phyloP scores from a whole-genome alignment of 352 stramenopile species.

The Phytophthora colocasiae region DNA sequence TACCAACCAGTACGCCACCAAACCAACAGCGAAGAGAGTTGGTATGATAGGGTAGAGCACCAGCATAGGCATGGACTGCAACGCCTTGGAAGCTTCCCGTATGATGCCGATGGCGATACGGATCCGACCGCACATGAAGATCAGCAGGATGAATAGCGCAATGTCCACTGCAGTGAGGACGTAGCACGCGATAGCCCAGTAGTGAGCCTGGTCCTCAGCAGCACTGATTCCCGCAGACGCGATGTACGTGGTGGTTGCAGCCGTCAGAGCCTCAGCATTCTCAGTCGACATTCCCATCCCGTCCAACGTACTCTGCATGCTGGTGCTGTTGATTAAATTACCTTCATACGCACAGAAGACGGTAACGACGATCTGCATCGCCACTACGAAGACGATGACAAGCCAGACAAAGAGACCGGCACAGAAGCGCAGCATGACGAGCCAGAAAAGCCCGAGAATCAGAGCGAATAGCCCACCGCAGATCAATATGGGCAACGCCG shows the following conservation, averaged over 20 bases:
- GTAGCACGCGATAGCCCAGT: slow-evolving; percentile 83
- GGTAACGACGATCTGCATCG: slow-evolving; percentile 75
- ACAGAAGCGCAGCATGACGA: slow-evolving; percentile 78
- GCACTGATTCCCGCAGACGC: slow-evolving; percentile 56
- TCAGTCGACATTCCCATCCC: slow-evolving; percentile 56
- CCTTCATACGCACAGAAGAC: slow-evolving; percentile 83
- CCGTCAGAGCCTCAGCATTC: slow-evolving; percentile 39
- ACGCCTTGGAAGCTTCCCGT: slow-evolving; percentile 79
- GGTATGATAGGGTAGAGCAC: slow-evolving; percentile 81
- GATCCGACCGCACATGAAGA: slow-evolving; percentile 88
- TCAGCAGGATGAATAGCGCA: slow-evolving; percentile 66
- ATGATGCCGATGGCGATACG: slow-evolving; percentile 89
- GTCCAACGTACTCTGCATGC: slow-evolving; percentile 55
- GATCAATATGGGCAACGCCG: slow-evolving; percentile 77
- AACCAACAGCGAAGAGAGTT: slow-evolving; percentile 64
- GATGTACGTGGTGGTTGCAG: slow-evolving; percentile 63
- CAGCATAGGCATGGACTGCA: slow-evolving; percentile 82
- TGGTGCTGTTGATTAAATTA: slow-evolving; percentile 59
- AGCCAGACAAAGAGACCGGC: slow-evolving; percentile 85
- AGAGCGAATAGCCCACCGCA: slow-evolving; percentile 75
- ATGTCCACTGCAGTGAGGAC: slow-evolving; percentile 74
- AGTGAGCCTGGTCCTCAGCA: slow-evolving; percentile 58
- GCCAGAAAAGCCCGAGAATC: slow-evolving; percentile 75
- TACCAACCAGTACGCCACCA: slow-evolving; percentile 82
- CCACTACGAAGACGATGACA: slow-evolving; percentile 67